Conservation (phyloP, 371 early-diverging fungal species). For the Blastocladiella emersonii region DNA sequence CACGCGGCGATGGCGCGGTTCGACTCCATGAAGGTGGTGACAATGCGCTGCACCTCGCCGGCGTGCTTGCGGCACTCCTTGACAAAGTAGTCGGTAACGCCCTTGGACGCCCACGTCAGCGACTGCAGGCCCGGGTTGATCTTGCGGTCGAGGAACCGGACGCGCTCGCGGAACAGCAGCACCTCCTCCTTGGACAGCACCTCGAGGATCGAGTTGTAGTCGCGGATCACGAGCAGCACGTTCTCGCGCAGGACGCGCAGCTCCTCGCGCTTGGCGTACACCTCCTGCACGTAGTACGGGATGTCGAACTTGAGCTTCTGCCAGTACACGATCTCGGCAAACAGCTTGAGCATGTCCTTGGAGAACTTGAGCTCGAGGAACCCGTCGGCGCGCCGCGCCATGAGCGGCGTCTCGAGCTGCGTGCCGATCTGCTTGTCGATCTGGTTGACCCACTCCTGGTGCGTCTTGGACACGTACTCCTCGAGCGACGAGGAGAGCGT, state of each 20-base stretch:
- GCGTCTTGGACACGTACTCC: constrained; percentile 31
- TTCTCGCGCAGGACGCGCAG: constrained; percentile 37
- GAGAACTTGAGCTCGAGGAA: constrained; percentile 35
- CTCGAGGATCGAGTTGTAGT: constrained; percentile 39
- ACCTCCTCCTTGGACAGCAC: constrained; percentile 29
- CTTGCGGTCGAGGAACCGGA: constrained; percentile 36
- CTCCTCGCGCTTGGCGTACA: constrained; percentile 35
- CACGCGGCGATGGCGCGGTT: constrained; percentile 20
- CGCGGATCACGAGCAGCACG: constrained; percentile 34
- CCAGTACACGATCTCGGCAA: constrained; percentile 34
- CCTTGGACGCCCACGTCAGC: constrained; percentile 39
- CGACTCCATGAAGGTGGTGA: constrained; percentile 27
- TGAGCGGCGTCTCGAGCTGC: constrained; percentile 25
- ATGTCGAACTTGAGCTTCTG: constrained; percentile 39
- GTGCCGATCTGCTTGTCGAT: constrained; percentile 12
- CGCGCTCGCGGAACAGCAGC: constrained; percentile 33
- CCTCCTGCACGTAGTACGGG: constrained; percentile 38
- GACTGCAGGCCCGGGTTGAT: constrained; percentile 37
- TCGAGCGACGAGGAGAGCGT: constrained; percentile 25
- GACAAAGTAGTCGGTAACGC: constrained; percentile 39
- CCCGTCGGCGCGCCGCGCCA: constrained; percentile 21
- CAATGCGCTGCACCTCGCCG: constrained; percentile 33
- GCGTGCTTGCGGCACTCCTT: constrained; percentile 39
- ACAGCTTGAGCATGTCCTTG: constrained; percentile 25
- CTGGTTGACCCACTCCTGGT: constrained; percentile 25